Conservation (phyloP, 805 yeast genomes). For the Hemisphaericaspora nanyangensis region DNA sequence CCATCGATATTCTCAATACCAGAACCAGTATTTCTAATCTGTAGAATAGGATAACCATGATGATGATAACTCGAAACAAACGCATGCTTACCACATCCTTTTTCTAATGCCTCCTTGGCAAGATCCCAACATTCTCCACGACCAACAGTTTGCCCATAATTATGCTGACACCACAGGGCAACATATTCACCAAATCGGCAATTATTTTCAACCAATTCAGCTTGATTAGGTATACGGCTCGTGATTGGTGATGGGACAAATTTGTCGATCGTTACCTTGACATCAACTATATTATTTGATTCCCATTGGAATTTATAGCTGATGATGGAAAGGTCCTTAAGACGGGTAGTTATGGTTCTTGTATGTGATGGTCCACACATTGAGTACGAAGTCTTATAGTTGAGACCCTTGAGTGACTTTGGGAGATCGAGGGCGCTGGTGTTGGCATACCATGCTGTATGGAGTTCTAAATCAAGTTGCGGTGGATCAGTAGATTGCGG, state of each 20-base stretch:
- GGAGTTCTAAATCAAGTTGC: constrained; percentile 38
- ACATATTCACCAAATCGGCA: constrained; percentile 47
- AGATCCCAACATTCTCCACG: constrained; percentile 62
- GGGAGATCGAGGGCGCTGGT: constrained; percentile 31
- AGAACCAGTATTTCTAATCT: constrained; percentile 18
- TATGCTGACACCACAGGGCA: constrained; percentile 52
- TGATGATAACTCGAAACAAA: constrained; percentile 44
- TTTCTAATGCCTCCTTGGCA: constrained; percentile 49
- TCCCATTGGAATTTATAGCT: constrained; percentile 39
- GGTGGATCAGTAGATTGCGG: constrained; percentile 23
- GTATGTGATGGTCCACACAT: constrained; percentile 10
- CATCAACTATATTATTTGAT: constrained; percentile 16
- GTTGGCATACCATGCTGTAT: constrained; percentile 45
- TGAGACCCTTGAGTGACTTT: constrained; percentile 29
- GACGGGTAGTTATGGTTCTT: constrained; percentile 32
- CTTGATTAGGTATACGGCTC: constrained; percentile 23
- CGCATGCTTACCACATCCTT: constrained; percentile 57
- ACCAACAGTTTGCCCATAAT: constrained; percentile 46
- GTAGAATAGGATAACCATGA: constrained; percentile 45
- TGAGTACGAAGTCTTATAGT: constrained; percentile 22
- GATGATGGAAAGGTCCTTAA: constrained; percentile 40
- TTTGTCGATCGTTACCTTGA: constrained; percentile 23
- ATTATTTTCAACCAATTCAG: constrained; percentile 29
- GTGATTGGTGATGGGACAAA: constrained; percentile 43
- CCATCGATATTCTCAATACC: constrained; percentile 13